Evolutionary conservation across 192 early-diverging fungal genomes (phyloP), one percentile per base, ranked within the genome.

Genomic region (Ramicandelaber brevisporus): DNA sequence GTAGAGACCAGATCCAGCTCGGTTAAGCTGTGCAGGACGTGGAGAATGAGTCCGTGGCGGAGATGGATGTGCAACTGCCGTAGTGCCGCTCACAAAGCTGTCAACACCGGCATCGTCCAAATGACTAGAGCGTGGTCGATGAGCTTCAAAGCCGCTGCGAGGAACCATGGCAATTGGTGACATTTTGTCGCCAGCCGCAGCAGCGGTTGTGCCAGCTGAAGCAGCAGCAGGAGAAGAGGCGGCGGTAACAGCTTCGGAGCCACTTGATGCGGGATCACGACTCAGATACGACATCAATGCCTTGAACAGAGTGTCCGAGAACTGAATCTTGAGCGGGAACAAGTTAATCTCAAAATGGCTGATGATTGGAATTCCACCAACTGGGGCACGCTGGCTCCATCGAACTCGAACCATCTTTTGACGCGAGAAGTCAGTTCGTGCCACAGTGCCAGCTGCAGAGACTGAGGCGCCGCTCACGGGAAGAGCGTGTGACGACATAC

Each of bases 371-470:
- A 93, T 93, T 11, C 87, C 87, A 16, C 73, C 87, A 1, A 93
- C 81, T 0, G 87, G 77, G 2, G 85, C 75, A 30, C 79, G 51
- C 20, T 79, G 62, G 1, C 40, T 44, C 62, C 73, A 71, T 38
- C 73, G 73, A 9, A 86, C 69, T 14, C 85, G 59, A 1, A 92
- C 44, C 79, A 88, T 86, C 44, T 85, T 89, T 25, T 89, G 67
- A 8, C 68, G 55, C 15, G 61, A 58, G 42, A 78, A 83, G 34
- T 87, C 71, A 4, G 68, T 54, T 30, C 25, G n/a, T n/a, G n/a
- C n/a, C n/a, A n/a, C n/a, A n/a, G n/a, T n/a, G n/a, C n/a, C n/a
- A n/a, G n/a, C n/a, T n/a, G n/a, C n/a, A n/a, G n/a, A n/a, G n/a
- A n/a, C n/a, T n/a, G n/a, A n/a, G n/a, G n/a, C n/a, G n/a, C n/a